These are phyloP conservation scores for Colletotrichum siamense DNA, from an alignment of 2,329 filamentous ascomycete species.

Conservation along the genomic window DNA sequence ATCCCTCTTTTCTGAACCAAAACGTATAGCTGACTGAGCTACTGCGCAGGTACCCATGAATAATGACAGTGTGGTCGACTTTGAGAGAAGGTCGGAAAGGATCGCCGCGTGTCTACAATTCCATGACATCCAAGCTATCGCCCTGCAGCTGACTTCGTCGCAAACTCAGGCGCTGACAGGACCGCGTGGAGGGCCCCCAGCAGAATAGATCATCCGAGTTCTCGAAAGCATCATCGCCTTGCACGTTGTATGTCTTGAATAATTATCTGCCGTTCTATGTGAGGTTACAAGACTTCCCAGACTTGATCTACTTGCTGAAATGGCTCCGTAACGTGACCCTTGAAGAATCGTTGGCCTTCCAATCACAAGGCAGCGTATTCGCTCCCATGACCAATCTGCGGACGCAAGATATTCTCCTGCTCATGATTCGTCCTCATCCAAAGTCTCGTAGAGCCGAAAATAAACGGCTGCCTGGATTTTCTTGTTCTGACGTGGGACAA, in stretches of 20 bases:
- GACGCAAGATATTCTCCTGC: background rate
- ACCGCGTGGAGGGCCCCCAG: background rate
- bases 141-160: constrained; percentile 68
- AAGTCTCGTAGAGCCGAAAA: background rate
- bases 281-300: background rate
- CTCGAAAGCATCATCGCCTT: background rate
- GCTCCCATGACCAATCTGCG: background rate
- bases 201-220: background rate
- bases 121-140: constrained; percentile 75
- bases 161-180: background rate
- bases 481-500: background rate
- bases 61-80: constrained; percentile 59
- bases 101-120: constrained; percentile 74
- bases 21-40: constrained; percentile 69
- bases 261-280: background rate
- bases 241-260: background rate
- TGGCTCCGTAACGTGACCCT: background rate
- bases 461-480: background rate
- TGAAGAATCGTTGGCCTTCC: background rate
- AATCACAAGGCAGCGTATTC: background rate
- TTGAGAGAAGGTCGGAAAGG: constrained; percentile 65
- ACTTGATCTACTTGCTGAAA: background rate
- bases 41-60: constrained; percentile 72
- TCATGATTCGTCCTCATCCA: background rate
- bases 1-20: background rate